A percentile compares a stretch with the other conserved stretches of the same genome.
phyloP scores from a whole-genome alignment of 495 filamentous ascomycete genomes.

The Rostrohypoxylon terebratum region DNA sequence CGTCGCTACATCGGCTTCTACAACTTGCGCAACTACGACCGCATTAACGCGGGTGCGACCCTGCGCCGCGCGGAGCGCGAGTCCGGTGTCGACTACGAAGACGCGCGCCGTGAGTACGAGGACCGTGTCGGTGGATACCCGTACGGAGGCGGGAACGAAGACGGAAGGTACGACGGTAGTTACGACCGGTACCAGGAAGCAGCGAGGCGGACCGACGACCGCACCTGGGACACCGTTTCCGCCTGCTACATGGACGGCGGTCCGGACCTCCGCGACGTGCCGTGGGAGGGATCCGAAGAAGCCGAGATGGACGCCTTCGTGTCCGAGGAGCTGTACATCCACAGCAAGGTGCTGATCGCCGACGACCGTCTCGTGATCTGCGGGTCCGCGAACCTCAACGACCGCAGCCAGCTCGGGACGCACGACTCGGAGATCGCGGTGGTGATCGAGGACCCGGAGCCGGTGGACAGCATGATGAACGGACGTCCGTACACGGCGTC shows the following conservation, averaged over 20 bases:
- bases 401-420: constrained; percentile 88
- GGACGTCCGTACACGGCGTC: constrained; percentile 75
- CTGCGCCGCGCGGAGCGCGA: constrained; percentile 73
- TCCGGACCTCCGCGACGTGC: constrained; percentile 77
- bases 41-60: constrained; percentile 77
- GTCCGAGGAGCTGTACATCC: constrained; percentile 92
- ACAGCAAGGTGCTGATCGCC: constrained; percentile 93
- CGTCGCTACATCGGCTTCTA: constrained; percentile 93
- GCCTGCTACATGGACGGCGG: constrained; percentile 88
- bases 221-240: constrained; percentile 80
- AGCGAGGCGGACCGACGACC: constrained; percentile 63
- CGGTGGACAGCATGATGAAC: constrained; percentile 77
- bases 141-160: constrained; percentile 32
- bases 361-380: constrained; percentile 91
- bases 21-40: constrained; percentile 93
- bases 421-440: constrained; percentile 90
- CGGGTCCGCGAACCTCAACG: constrained; percentile 94
- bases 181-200: constrained; percentile 75
- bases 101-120: constrained; percentile 75
- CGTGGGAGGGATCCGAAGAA: constrained; percentile 80
- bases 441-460: constrained; percentile 79
- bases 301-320: constrained; percentile 90
- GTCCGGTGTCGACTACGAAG: constrained; percentile 79
- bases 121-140: constrained; percentile 56
- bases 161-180: constrained; percentile 25